Conservation (phyloP, 1,139 yeast genomes). For the Geotrichum europaeum region DNA sequence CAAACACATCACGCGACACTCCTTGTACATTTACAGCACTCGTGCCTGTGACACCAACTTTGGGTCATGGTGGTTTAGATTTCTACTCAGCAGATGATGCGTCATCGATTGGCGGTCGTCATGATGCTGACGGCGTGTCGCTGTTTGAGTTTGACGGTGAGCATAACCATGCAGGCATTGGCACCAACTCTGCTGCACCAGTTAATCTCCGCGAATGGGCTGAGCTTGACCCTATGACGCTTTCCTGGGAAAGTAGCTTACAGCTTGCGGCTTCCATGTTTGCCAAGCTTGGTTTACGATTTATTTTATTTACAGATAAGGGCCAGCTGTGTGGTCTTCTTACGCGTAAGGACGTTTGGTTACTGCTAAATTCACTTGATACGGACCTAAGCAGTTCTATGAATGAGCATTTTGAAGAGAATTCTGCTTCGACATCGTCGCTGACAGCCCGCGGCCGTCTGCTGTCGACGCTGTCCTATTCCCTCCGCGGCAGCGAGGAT, state of each 20-base stretch:
- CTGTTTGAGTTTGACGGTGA: conserved; percentile 11
- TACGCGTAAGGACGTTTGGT: conserved; percentile 61
- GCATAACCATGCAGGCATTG: conserved; percentile 1
- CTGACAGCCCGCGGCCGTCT: conserved; percentile 16
- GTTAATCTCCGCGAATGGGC: conserved; percentile 25
- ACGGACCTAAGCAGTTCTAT: conserved; percentile 13
- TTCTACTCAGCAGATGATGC: neutral
- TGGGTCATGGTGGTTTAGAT: neutral
- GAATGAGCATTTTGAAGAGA: conserved; percentile 8
- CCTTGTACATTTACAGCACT: conserved; percentile 20
- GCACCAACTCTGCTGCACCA: conserved; percentile 9
- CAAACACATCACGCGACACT: conserved; percentile 8
- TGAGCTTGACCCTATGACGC: conserved; percentile 31
- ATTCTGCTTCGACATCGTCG: conserved; percentile 1
- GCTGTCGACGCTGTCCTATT: conserved; percentile 14
- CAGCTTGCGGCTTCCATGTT: conserved; percentile 47
- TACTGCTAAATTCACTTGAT: conserved; percentile 35
- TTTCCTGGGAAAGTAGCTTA: conserved; percentile 32
- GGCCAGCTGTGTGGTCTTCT: conserved; percentile 46
- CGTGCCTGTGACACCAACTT: conserved; percentile 1
- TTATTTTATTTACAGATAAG: conserved; percentile 47
- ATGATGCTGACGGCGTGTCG: conserved; percentile 7
- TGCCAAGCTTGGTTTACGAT: conserved; percentile 48
- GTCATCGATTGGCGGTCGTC: neutral
- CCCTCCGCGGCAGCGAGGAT: conserved; percentile 17